Evolutionary conservation across 139 green algal species (phyloP).

Genomic region (Volvox africanus): DNA sequence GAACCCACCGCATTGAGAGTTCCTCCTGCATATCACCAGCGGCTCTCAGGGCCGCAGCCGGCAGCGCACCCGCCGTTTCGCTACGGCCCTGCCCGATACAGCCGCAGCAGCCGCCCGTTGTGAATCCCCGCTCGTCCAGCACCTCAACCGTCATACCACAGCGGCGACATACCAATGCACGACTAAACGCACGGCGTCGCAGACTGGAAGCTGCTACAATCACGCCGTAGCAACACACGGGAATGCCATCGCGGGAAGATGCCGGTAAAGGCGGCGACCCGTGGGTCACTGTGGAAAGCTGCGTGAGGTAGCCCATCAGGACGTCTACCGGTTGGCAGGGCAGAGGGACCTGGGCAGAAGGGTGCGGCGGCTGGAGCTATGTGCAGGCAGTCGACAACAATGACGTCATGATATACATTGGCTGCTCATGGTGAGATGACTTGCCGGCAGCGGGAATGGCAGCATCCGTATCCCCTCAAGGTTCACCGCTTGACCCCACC

Average conservation of each 20-base stretch:
- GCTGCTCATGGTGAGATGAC: too few relatives aligned
- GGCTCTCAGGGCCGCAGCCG: background rate
- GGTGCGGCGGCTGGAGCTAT: background rate
- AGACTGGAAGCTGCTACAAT: background rate
- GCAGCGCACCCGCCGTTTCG: background rate
- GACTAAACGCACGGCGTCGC: conserved; percentile 13
- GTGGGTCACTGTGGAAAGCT: background rate
- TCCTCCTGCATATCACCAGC: conserved; percentile 10
- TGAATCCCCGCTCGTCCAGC: conserved; percentile 26
- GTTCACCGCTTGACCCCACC: too few relatives aligned
- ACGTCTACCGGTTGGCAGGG: conserved; percentile 16
- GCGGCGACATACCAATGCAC: conserved; percentile 8
- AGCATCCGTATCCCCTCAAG: too few relatives aligned
- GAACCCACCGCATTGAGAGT: conserved; percentile 29
- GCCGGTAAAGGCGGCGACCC: background rate
- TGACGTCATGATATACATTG: too few relatives aligned
- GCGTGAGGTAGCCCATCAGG: background rate
- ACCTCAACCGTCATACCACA: background rate
- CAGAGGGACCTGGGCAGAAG: conserved; percentile 5
- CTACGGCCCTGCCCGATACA: background rate
- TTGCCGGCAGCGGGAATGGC: too few relatives aligned
- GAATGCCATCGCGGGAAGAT: background rate
- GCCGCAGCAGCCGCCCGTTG: background rate
- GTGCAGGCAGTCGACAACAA: too few relatives aligned
- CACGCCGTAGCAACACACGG: conserved; percentile 30